These are phyloP conservation scores for Cardamine chenopodiifolia DNA, from an alignment of 345 rosid genomes.

Conservation along the genomic window DNA sequence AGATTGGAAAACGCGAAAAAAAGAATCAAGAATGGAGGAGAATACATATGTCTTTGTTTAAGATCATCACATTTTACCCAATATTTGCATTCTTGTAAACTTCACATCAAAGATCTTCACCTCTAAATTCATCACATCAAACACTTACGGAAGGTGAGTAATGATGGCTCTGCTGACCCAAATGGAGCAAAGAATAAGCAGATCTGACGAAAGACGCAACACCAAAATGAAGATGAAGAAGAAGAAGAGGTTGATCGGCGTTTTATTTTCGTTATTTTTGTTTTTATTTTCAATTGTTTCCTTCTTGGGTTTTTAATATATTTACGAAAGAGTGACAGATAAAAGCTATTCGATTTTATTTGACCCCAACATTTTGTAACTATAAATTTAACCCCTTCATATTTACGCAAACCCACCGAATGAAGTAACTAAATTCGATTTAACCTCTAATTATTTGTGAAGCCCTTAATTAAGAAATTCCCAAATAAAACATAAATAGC, in stretches of 20 bases:
- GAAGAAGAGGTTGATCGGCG: slow-evolving; percentile 27
- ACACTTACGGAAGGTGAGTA: slow-evolving; percentile 22
- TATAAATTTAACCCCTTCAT: not conserved
- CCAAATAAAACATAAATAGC: not conserved
- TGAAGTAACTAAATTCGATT: not conserved
- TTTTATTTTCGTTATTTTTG: slow-evolving; percentile 5
- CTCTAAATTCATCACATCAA: too few relatives aligned
- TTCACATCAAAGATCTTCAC: too few relatives aligned
- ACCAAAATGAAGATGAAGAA: not conserved
- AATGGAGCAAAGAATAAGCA: not conserved
- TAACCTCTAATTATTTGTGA: not conserved
- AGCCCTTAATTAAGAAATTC: not conserved
- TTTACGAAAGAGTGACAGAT: not conserved
- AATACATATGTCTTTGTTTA: slow-evolving; percentile 71
- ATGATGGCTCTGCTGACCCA: slow-evolving; percentile 18
- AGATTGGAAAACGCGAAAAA: not conserved
- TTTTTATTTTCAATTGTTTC: not conserved
- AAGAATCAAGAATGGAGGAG: not conserved
- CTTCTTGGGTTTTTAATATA: not conserved
- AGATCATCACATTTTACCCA: slow-evolving; percentile 78
- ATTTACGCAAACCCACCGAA: not conserved
- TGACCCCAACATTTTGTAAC: not conserved
- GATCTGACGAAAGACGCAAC: too few relatives aligned
- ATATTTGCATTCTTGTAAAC: slow-evolving; percentile 85
- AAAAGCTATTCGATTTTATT: not conserved